Evolutionary conservation across 73 alveolate genomes (phyloP), one percentile per base, ranked within the genome.

Genomic region (Tetrahymena borealis): DNA sequence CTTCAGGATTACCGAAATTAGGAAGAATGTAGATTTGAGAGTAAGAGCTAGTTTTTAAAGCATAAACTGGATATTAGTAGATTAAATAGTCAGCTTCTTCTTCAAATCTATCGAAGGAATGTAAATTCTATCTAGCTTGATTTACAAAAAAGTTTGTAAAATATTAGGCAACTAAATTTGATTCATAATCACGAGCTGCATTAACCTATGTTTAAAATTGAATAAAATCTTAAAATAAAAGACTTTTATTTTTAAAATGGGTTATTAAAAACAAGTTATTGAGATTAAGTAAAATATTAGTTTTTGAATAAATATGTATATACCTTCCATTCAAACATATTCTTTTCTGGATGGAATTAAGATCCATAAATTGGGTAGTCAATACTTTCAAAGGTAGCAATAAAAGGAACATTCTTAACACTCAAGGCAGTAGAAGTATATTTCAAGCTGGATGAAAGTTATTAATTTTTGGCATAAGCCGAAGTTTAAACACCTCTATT

Each of bases 331-430:
- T 94, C 94, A 93, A 78, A 78, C 7, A 32, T 39, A 79, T 93
- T 79, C 85, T 96, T 96, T 79, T 96, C 98, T 31, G 97, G 97
- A 93, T 96, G 98, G 95, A 78, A 96, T 78, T 96, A 95, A 92
- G 92, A 90, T 16, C 96, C 96, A 90, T 36, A 94, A 78, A 96
- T 95, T 7, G 99, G 98, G 90, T 91, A 91, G 35, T 39, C 32
- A 39, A 94, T 94, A 36, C 95, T 93, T 93, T 96, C 96, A 39
- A 96, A 77, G 6, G 97, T 79, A 13, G 97, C 98, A 0, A 90
- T 35, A 90, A 39, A 93, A 5, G 4, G 0, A n/a, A 13, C 24
- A 0, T 38, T 2, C 7, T 32, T 28, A 32, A n/a, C 91, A 1
- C 33, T 35, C n/a, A n/a, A 79, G 33, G 33, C 60, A 11, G 33